Conservation (phyloP, 192 early-diverging fungal species). For the Coemansia sp. region DNA sequence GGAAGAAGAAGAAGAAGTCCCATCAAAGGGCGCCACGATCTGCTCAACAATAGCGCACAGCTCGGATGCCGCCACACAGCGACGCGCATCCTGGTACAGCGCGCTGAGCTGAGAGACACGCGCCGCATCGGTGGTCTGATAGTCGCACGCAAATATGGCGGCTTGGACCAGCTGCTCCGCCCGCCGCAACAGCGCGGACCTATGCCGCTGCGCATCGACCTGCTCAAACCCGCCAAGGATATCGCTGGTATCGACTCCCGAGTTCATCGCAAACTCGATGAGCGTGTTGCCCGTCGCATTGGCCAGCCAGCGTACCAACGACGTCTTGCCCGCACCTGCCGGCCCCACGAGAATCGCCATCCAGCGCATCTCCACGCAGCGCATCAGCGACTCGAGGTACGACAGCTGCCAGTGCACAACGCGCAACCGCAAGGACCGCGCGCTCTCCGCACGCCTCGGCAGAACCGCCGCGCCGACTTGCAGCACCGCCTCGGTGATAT, state of each 20-base stretch:
- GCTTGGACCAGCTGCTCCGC: conserved; percentile 5
- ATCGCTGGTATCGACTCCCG: conserved; percentile 92
- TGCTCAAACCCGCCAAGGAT: conserved; percentile 98
- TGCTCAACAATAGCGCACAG: conserved; percentile 16
- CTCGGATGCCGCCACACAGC: background rate
- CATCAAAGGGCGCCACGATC: background rate
- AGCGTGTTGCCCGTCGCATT: conserved; percentile 79
- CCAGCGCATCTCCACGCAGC: conserved; percentile 88
- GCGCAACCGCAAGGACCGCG: conserved; percentile 55
- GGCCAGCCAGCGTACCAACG: conserved; percentile 82
- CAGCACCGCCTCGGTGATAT: conserved; percentile 55
- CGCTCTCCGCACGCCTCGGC: conserved; percentile 44
- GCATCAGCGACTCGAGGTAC: conserved; percentile 77
- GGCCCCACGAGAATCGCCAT: conserved; percentile 91
- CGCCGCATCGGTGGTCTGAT: background rate
- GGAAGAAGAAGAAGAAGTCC: background rate
- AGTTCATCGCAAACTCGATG: conserved; percentile 96
- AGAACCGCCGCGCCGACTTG: conserved; percentile 69
- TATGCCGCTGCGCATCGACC: conserved; percentile 79
- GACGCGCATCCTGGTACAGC: conserved; percentile 1
- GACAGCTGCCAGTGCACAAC: conserved; percentile 68
- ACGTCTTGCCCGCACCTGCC: conserved; percentile 86
- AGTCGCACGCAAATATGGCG: conserved; percentile 3
- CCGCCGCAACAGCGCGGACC: conserved; percentile 16
- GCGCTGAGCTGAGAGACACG: background rate